Evolutionary conservation across 345 rosid genomes (phyloP).

Genomic region (Gossypium sturtianum): DNA sequence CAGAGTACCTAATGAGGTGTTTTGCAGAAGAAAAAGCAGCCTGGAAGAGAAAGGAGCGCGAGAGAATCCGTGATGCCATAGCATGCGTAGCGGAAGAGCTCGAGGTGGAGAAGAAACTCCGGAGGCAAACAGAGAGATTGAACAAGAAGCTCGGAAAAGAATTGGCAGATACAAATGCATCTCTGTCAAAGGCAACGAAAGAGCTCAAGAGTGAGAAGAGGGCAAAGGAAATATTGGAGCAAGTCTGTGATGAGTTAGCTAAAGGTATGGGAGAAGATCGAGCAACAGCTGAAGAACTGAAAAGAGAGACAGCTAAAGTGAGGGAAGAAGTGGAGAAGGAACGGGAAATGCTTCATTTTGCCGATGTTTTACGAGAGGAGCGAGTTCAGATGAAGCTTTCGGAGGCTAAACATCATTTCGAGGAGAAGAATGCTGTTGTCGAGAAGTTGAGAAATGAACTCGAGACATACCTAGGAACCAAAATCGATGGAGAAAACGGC

Average conservation of each 20-base stretch:
- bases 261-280: constrained; percentile 70
- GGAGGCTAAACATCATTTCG: constrained; percentile 76
- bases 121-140: constrained; percentile 66
- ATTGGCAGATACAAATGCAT: constrained; percentile 47
- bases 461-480: constrained; percentile 43
- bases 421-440: constrained; percentile 81
- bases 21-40: constrained; percentile 60
- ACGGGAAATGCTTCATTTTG: constrained; percentile 91
- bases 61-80: constrained; percentile 38
- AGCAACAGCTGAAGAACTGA: constrained; percentile 51
- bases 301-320: constrained; percentile 52
- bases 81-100: constrained; percentile 60
- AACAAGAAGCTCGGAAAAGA: constrained; percentile 84
- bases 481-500: constrained; percentile 23
- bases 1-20: constrained; percentile 38
- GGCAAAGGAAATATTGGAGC: constrained; percentile 76
- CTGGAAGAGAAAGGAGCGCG: constrained; percentile 54
- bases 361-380: constrained; percentile 89
- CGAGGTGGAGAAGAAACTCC: constrained; percentile 61
- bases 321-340: constrained; percentile 84
- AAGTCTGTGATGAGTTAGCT: constrained; percentile 82
- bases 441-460: constrained; percentile 63
- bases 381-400: constrained; percentile 94
- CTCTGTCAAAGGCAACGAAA: constrained; percentile 34
- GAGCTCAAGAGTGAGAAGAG: constrained; percentile 74